Conservation (phyloP, 2,329 filamentous ascomycete species). For the Beauveria varroae region DNA sequence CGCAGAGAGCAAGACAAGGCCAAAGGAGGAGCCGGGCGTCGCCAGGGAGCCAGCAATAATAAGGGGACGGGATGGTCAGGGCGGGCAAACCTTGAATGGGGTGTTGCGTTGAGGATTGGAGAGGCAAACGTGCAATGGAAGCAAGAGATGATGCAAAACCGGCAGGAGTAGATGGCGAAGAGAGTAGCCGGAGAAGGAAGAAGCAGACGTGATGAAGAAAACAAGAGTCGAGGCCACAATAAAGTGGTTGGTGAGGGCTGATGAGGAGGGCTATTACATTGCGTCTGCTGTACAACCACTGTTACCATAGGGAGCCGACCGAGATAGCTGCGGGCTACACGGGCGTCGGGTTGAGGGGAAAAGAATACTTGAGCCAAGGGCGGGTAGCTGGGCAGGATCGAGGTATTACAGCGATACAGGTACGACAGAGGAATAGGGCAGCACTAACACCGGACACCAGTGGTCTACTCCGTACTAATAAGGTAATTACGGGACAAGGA, state of each 20-base stretch:
- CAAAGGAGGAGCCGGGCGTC: neutral
- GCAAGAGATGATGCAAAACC: neutral
- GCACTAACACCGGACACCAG: neutral
- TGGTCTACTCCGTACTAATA: too few species aligned
- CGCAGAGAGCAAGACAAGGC: conserved; percentile 6
- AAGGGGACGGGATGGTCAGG: neutral
- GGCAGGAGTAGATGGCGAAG: neutral
- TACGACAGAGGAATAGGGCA: neutral
- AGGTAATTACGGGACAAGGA: too few species aligned
- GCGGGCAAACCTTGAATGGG: neutral
- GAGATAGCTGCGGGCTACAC: neutral
- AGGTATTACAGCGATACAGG: neutral
- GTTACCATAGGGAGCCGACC: neutral
- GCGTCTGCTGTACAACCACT: neutral
- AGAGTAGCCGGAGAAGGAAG: neutral
- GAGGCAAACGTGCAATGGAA: neutral
- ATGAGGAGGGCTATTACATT: neutral
- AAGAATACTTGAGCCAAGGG: neutral
- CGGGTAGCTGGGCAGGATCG: neutral
- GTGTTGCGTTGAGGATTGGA: neutral
- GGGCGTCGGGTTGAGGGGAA: conserved; percentile 2
- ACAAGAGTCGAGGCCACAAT: neutral
- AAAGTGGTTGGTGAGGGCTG: neutral
- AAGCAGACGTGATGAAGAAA: neutral
- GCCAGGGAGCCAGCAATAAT: conserved; percentile 5